Evolutionary conservation across 2,329 filamentous ascomycete genomes (phyloP), one percentile per base, ranked within the genome.

Genomic region (Chrysosporium queenslandicum): DNA sequence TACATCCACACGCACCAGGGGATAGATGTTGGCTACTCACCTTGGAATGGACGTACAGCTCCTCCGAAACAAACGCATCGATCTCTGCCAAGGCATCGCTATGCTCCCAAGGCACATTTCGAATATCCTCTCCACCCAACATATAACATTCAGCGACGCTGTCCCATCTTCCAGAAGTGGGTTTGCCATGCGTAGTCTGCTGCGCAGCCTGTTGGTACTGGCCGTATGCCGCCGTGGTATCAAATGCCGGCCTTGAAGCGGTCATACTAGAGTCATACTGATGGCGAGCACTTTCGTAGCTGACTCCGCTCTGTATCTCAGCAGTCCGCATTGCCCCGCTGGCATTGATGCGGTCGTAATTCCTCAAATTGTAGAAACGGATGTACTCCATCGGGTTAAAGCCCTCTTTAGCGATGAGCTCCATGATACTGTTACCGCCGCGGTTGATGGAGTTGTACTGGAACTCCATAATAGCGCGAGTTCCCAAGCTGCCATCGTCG

Each of bases 371-470:
- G 76, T 97, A 98, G 63, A 94, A 78, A 70, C 94, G 96, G 29
- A 98, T 82, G 68, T 97, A 79, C 55, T 96, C 70, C 60, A 62
- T 78, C 0, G 90, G 88, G 60, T 96, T 82, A 1, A 92, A 79
- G 1, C 86, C 89, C 56, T 86, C 75, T 5, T 79, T 80, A 53
- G 76, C 74, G 54, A 96, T 81, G 63, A 86, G 83, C 36, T 80
- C 88, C 60, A 86, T 92, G 49, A 98, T 97, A 3, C 88, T 95
- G 64, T 97, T 77, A 58, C 94, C 85, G 4, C 92, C 92, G 41
- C 92, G 84, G 63, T 85, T 87, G 58, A 98, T 94, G 0, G 88
- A 94, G 70, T 94, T 94, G 75, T 92, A 98, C 66, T 97, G 92
- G 64, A 95, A 97, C 66, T 97, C 90, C 88, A 98, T 97, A 62